These are phyloP conservation scores for Trichoderma koningii DNA, from an alignment of 2,329 filamentous ascomycete genomes.

Conservation along the genomic window DNA sequence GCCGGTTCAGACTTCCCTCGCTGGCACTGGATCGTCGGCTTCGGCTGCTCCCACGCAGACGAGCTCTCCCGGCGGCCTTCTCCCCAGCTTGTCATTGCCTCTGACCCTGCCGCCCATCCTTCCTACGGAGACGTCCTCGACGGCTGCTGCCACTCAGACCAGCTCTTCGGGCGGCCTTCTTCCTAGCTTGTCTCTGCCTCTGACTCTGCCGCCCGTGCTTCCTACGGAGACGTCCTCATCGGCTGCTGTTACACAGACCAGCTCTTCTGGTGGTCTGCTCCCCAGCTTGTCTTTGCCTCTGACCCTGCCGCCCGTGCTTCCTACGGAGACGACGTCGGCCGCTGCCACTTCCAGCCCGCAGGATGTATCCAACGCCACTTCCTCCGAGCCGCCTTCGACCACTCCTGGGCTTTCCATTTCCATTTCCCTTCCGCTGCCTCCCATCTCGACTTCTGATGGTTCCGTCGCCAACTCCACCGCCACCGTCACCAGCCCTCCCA, in stretches of 20 bases:
- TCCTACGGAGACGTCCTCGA: constrained; percentile 1
- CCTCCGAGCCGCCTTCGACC: not conserved
- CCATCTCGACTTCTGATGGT: not conserved
- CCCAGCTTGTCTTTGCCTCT: not conserved
- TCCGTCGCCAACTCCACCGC: constrained; percentile 19
- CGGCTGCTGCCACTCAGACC: constrained; percentile 10
- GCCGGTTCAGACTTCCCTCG: constrained; percentile 18
- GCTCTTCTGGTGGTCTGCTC: constrained; percentile 25
- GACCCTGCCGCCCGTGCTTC: constrained; percentile 21
- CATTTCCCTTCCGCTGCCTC: constrained; percentile 1
- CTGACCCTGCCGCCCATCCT: constrained; percentile 20
- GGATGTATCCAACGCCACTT: constrained; percentile 26
- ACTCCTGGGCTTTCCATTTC: constrained; percentile 24
- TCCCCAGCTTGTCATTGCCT: constrained; percentile 15
- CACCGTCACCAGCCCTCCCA: constrained; percentile 5
- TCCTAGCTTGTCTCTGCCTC: not conserved
- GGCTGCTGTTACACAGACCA: constrained; percentile 6
- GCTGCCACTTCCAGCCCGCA: not conserved
- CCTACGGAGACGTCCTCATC: constrained; percentile 3
- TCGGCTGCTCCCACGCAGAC: constrained; percentile 14
- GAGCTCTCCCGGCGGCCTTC: constrained; percentile 28
- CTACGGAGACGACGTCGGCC: not conserved
- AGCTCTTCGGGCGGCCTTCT: constrained; percentile 23
- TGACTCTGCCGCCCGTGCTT: constrained; percentile 20
- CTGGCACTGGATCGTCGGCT: constrained; percentile 7